Evolutionary conservation across 768 basidiomycete genomes (phyloP).

Genomic region (Leccinum longicurvipes): DNA sequence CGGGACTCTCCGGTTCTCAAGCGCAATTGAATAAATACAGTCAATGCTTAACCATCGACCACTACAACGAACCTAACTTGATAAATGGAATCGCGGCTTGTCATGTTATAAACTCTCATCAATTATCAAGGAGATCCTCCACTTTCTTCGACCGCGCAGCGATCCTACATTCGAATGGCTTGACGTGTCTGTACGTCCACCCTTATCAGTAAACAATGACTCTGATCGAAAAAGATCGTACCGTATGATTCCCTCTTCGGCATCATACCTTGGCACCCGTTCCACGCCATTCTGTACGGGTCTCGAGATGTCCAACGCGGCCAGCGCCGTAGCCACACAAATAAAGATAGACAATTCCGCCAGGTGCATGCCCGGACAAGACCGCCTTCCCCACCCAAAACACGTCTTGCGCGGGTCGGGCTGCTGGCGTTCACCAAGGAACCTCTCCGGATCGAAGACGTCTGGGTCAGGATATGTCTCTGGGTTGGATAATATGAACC

Average conservation of each 20-base stretch:
- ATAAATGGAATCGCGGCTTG: too few relatives aligned
- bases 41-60: too few relatives aligned
- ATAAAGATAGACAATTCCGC: constrained; percentile 9
- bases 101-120: neutral
- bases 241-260: neutral
- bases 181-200: neutral
- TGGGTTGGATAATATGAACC: constrained; percentile 11
- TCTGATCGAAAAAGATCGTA: neutral
- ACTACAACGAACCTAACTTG: too few relatives aligned
- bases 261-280: neutral
- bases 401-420: constrained; percentile 3
- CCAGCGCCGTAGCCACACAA: constrained; percentile 1
- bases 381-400: constrained; percentile 15
- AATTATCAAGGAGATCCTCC: neutral
- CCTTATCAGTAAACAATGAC: neutral
- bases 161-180: neutral
- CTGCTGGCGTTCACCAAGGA: constrained; percentile 6
- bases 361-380: constrained; percentile 4
- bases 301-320: constrained; percentile 5
- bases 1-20: too few relatives aligned
- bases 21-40: too few relatives aligned
- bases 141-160: neutral
- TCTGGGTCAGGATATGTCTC: constrained; percentile 10
- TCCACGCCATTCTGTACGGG: constrained; percentile 1
- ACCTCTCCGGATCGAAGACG: constrained; percentile 11